Evolutionary conservation across 2,329 filamentous ascomycete genomes (phyloP).

Genomic region (Colletotrichum sp.): DNA sequence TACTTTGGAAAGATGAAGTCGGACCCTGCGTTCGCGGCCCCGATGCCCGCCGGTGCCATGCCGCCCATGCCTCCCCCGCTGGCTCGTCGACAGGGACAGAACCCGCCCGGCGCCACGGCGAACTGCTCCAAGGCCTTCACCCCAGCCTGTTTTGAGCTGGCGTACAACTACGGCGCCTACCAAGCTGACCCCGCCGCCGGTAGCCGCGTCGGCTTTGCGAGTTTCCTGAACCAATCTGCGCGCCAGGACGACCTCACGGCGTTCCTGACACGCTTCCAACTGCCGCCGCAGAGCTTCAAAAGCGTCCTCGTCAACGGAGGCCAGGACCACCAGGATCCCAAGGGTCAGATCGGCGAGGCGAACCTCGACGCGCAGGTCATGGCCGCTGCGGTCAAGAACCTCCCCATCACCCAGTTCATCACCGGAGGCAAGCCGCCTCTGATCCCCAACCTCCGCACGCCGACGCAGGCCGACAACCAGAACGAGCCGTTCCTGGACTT

Average conservation of each 20-base stretch:
- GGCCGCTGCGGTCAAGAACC: constrained; percentile 53
- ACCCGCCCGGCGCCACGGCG: constrained; percentile 20
- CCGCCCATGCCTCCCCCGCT: not conserved
- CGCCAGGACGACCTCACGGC: constrained; percentile 47
- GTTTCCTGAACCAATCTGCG: constrained; percentile 57
- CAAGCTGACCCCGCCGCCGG: constrained; percentile 46
- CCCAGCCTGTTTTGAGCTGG: constrained; percentile 50
- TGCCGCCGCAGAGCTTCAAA: constrained; percentile 49
- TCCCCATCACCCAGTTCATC: constrained; percentile 29
- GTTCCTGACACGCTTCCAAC: constrained; percentile 38
- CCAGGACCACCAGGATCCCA: constrained; percentile 40
- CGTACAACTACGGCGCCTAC: constrained; percentile 55
- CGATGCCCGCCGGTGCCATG: not conserved
- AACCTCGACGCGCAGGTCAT: constrained; percentile 70
- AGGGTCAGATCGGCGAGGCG: constrained; percentile 52
- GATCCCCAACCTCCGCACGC: constrained; percentile 27
- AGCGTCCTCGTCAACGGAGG: constrained; percentile 43
- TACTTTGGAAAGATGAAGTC: constrained; percentile 43
- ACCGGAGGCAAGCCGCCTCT: constrained; percentile 33
- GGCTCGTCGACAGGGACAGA: not conserved
- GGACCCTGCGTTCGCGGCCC: constrained; percentile 4
- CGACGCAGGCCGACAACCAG: constrained; percentile 42
- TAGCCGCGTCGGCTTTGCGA: constrained; percentile 54
- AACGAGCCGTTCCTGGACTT: constrained; percentile 75
- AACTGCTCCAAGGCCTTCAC: constrained; percentile 40